Conservation (phyloP, 2,329 filamentous ascomycete species). For the Macroventuria anomochaeta region DNA sequence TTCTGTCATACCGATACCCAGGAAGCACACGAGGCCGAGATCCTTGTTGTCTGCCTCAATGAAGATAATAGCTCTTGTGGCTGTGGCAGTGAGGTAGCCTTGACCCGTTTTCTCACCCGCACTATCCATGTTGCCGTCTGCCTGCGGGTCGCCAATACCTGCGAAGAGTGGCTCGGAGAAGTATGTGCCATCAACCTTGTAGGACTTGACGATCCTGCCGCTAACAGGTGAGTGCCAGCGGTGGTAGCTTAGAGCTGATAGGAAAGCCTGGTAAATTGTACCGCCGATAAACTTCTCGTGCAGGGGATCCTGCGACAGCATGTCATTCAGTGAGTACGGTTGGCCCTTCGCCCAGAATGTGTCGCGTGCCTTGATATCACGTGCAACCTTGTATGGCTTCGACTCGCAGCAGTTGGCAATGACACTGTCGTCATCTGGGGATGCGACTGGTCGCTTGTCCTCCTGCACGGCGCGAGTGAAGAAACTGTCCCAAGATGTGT, state of each 20-base stretch:
- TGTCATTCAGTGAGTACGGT: slow-evolving; percentile 69
- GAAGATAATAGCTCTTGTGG: slow-evolving; percentile 72
- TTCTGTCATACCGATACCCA: slow-evolving; percentile 78
- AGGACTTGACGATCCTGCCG: slow-evolving; percentile 65
- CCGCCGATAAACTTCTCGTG: slow-evolving; percentile 65
- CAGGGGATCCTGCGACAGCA: slow-evolving; percentile 65
- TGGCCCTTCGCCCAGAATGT: slow-evolving; percentile 73
- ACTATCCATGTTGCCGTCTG: slow-evolving; percentile 47
- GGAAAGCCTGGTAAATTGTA: slow-evolving; percentile 74
- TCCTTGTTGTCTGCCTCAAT: slow-evolving; percentile 71
- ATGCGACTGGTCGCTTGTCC: slow-evolving; percentile 64
- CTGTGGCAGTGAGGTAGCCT: slow-evolving; percentile 71
- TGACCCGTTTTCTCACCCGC: slow-evolving; percentile 61
- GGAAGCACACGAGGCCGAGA: slow-evolving; percentile 73
- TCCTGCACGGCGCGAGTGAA: slow-evolving; percentile 67
- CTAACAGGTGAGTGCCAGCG: slow-evolving; percentile 74
- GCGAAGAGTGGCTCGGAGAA: slow-evolving; percentile 67
- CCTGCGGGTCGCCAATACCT: slow-evolving; percentile 49
- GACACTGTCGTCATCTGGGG: slow-evolving; percentile 60
- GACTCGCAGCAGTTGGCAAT: slow-evolving; percentile 72
- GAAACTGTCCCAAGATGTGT: slow-evolving; percentile 73
- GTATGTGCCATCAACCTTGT: slow-evolving; percentile 69
- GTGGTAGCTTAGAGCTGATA: slow-evolving; percentile 72
- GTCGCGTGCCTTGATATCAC: slow-evolving; percentile 62
- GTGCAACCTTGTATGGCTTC: slow-evolving; percentile 61